phyloP scores from a whole-genome alignment of 495 filamentous ascomycete genomes.

The Neohortaea acidophila region DNA sequence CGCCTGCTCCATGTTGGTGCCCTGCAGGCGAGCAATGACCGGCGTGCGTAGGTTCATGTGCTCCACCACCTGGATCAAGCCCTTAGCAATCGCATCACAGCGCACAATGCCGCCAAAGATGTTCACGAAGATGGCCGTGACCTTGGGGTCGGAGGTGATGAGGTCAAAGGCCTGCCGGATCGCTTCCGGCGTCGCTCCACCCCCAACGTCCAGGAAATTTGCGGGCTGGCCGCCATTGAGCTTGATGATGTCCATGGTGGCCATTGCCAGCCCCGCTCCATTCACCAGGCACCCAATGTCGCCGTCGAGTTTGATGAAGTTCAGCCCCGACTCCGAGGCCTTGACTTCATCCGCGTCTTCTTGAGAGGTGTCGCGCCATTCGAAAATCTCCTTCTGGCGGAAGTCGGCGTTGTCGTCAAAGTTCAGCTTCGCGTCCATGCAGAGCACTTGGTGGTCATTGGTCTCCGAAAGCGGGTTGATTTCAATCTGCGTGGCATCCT shows the following conservation, averaged over 20 bases:
- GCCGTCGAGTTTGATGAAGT: slow-evolving; percentile 99
- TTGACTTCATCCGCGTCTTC: slow-evolving; percentile 96
- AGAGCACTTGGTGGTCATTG: slow-evolving; percentile 88
- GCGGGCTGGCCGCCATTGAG: slow-evolving; percentile 90
- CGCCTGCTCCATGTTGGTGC: slow-evolving; percentile 97
- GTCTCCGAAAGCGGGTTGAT: slow-evolving; percentile 98
- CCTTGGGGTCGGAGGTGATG: slow-evolving; percentile 96
- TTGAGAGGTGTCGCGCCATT: slow-evolving; percentile 82
- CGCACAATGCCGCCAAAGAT: slow-evolving; percentile 98
- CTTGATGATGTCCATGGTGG: slow-evolving; percentile 99
- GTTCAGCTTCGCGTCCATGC: slow-evolving; percentile 96
- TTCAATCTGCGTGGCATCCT: slow-evolving; percentile 96
- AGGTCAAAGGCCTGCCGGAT: slow-evolving; percentile 96
- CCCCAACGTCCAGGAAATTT: slow-evolving; percentile 97
- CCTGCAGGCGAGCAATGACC: slow-evolving; percentile 90
- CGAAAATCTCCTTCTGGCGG: slow-evolving; percentile 90
- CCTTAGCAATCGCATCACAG: slow-evolving; percentile 94
- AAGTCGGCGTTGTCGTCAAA: slow-evolving; percentile 99
- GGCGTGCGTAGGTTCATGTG: slow-evolving; percentile 89
- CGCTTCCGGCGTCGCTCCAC: slow-evolving; percentile 88
- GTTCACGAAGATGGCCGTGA: slow-evolving; percentile 98
- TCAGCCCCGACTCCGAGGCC: slow-evolving; percentile 80
- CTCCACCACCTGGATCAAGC: slow-evolving; percentile 84
- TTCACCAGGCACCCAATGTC: slow-evolving; percentile 99
- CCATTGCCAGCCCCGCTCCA: slow-evolving; percentile 97